Evolutionary conservation across 164 flowering plant genomes (phyloP).

Genomic region (Houttuynia cordata): DNA sequence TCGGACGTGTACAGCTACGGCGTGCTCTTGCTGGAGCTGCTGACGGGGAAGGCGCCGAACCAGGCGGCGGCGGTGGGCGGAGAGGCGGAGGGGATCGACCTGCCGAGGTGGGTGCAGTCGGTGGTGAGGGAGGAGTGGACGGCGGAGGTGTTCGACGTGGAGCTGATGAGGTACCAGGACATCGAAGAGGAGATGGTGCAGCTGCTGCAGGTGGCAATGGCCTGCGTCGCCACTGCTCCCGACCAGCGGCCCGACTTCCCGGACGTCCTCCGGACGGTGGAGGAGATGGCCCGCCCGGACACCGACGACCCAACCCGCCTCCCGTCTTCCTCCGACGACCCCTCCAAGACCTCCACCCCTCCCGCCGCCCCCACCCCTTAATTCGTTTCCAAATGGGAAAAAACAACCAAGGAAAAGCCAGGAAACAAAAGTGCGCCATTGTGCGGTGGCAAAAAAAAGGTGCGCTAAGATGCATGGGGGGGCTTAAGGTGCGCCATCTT

Average conservation of each 20-base stretch:
- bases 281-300: conserved; percentile 58
- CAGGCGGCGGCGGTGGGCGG: conserved; percentile 82
- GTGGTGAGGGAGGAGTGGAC: conserved; percentile 99
- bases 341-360: conserved; percentile 60
- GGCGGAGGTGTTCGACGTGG: conserved; percentile 92
- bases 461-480: too few relatives aligned
- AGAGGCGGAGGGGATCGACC: conserved; percentile 89
- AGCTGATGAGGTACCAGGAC: conserved; percentile 71
- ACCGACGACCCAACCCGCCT: conserved; percentile 64
- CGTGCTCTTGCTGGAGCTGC: conserved; percentile 62
- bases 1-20: conserved; percentile 96
- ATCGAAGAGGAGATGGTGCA: conserved; percentile 98
- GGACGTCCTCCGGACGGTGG: conserved; percentile 75
- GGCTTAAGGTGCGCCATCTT: too few relatives aligned
- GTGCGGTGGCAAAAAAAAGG: too few relatives aligned
- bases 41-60: conserved; percentile 92
- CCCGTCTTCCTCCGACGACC: conserved; percentile 66
- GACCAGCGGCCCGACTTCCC: conserved; percentile 73
- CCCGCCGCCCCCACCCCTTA: conserved; percentile 37
- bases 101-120: conserved; percentile 96
- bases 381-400: not conserved
- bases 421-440: too few relatives aligned
- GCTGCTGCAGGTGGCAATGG: conserved; percentile 85
- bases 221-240: conserved; percentile 77
- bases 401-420: too few relatives aligned